Conservation (phyloP, 148 eudicot species). For the Chenopodium album region DNA sequence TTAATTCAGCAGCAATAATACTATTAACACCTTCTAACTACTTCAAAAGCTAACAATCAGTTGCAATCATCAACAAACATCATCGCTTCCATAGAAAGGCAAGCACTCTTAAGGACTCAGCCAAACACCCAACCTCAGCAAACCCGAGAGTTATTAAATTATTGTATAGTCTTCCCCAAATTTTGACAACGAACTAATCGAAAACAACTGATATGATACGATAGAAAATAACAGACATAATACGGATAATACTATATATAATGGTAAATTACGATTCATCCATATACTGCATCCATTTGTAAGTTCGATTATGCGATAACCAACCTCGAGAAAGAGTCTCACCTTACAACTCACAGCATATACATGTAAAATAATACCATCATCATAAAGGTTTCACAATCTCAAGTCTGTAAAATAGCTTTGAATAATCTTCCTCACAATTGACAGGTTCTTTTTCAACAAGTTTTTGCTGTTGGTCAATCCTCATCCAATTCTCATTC, state of each 20-base stretch:
- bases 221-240: no score
- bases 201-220: neutral
- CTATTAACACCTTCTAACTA: constrained; percentile 14
- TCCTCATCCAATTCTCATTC: constrained; percentile 46
- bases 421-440: neutral
- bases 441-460: neutral
- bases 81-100: constrained; percentile 20
- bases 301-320: constrained; percentile 6
- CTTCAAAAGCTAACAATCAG: constrained; percentile 14
- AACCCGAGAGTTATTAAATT: neutral
- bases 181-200: neutral
- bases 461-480: constrained; percentile 34
- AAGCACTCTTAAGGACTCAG: neutral
- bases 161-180: neutral
- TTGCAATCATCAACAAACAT: constrained; percentile 19
- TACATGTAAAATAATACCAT: constrained; percentile 12
- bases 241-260: neutral
- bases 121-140: neutral
- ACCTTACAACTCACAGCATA: constrained; percentile 22
- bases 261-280: neutral
- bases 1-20: neutral
- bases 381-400: constrained; percentile 8
- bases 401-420: neutral
- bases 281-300: constrained; percentile 10
- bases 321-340: neutral